phyloP scores from a whole-genome alignment of 352 stramenopile species.

The Phytophthora pini region DNA sequence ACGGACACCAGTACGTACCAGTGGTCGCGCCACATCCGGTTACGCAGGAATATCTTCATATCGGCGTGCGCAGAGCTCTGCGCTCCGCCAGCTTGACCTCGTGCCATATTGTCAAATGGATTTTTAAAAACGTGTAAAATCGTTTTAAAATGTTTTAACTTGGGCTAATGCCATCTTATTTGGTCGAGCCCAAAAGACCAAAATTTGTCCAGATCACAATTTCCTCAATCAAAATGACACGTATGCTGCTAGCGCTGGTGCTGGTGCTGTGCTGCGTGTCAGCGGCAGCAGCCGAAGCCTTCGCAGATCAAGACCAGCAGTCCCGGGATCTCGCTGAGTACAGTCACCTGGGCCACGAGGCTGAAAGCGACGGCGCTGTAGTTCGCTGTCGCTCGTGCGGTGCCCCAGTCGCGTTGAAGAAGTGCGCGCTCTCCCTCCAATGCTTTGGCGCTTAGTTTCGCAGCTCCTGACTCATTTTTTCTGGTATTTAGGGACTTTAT shows the following conservation, averaged over 20 bases:
- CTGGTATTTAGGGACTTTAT: conserved; percentile 62
- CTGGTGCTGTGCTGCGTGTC: conserved; percentile 19
- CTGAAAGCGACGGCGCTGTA: conserved; percentile 36
- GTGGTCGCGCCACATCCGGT: conserved; percentile 86
- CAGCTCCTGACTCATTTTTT: conserved; percentile 16
- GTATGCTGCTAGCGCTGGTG: conserved; percentile 29
- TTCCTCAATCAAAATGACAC: conserved; percentile 32
- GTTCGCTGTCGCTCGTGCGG: conserved; percentile 85
- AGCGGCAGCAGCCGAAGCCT: conserved; percentile 14
- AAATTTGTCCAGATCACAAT: conserved; percentile 15
- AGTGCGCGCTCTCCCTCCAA: conserved; percentile 36
- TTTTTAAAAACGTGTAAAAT: too few relatives aligned
- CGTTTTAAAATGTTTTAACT: too few relatives aligned
- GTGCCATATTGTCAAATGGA: conserved; percentile 2
- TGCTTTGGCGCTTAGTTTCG: neutral
- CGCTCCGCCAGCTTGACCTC: conserved; percentile 38
- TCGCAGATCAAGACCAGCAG: conserved; percentile 5
- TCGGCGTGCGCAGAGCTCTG: conserved; percentile 67
- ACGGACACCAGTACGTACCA: conserved; percentile 64
- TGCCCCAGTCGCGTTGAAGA: conserved; percentile 68
- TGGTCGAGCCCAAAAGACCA: neutral
- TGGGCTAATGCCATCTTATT: too few relatives aligned
- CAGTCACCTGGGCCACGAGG: conserved; percentile 25
- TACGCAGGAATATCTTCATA: conserved; percentile 84
- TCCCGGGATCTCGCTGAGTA: conserved; percentile 19